A percentile compares a stretch with the other conserved stretches of the same genome.
Conservation (phyloP, 1,139 yeast genomes). For the Citeromyces hawaiiensis region DNA sequence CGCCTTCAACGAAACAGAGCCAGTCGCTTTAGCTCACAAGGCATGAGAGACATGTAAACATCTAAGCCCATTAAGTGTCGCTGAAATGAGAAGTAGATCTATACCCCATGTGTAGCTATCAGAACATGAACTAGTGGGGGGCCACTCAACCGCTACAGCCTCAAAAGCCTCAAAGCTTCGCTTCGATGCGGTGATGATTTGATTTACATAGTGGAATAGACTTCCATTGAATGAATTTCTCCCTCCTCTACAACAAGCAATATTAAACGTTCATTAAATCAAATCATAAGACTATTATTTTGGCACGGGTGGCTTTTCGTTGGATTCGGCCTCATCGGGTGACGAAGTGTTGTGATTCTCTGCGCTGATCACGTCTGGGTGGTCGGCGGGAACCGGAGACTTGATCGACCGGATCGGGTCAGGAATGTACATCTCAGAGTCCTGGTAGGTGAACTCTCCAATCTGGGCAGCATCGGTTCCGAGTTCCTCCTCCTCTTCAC, state of each 20-base stretch:
- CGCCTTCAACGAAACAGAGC: too few relatives aligned
- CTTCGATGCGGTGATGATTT: too few relatives aligned
- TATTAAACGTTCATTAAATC: neutral
- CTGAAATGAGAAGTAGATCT: too few relatives aligned
- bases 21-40: too few relatives aligned
- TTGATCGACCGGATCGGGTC: constrained; percentile 57
- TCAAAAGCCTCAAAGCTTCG: too few relatives aligned
- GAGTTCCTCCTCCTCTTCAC: constrained; percentile 78
- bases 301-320: constrained; percentile 2
- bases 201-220: too few relatives aligned
- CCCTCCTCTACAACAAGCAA: neutral
- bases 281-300: neutral
- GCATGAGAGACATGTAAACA: too few relatives aligned
- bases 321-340: constrained; percentile 10
- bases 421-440: constrained; percentile 51
- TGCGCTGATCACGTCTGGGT: constrained; percentile 4
- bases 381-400: constrained; percentile 1
- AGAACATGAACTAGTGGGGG: too few relatives aligned
- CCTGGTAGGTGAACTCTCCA: constrained; percentile 72
- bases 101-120: too few relatives aligned
- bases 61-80: too few relatives aligned
- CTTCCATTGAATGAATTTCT: too few relatives aligned
- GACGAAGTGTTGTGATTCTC: constrained; percentile 8
- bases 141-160: too few relatives aligned
- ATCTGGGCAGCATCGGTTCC: constrained; percentile 87